These are phyloP conservation scores for Penicillium parvum DNA, from an alignment of 495 filamentous ascomycete species.

Conservation along the genomic window DNA sequence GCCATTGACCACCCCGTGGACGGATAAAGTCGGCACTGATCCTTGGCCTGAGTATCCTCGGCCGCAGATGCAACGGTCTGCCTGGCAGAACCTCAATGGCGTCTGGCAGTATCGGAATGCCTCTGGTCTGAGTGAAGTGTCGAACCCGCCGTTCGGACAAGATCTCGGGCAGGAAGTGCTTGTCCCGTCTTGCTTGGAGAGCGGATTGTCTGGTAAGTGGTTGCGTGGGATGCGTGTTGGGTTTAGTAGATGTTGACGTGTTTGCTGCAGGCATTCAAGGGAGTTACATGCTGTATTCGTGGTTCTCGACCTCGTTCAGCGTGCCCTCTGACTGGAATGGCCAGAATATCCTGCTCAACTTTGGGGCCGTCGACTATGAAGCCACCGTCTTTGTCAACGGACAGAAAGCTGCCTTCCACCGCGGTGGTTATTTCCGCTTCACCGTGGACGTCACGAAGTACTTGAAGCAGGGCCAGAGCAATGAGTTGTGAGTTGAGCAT, in stretches of 20 bases:
- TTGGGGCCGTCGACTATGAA: constrained; percentile 66
- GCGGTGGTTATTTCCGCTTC: constrained; percentile 61
- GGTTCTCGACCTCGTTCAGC: constrained; percentile 56
- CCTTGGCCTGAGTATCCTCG: constrained; percentile 68
- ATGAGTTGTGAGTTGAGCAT: constrained; percentile 46
- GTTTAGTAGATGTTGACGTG: constrained; percentile 2
- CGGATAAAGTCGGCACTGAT: constrained; percentile 53
- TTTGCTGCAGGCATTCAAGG: constrained; percentile 47
- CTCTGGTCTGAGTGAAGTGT: constrained; percentile 30
- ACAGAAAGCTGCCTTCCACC: constrained; percentile 46
- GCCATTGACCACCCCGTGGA: constrained; percentile 60
- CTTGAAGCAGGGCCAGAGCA: constrained; percentile 36
- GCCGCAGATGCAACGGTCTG: constrained; percentile 52
- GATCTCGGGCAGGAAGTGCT: constrained; percentile 47
- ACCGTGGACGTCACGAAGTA: constrained; percentile 53
- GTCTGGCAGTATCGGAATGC: constrained; percentile 61
- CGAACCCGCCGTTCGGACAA: constrained; percentile 38
- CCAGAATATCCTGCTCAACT: constrained; percentile 53
- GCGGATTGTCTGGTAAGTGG: constrained; percentile 44
- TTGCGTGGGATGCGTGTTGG: not conserved
- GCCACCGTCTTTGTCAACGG: constrained; percentile 63
- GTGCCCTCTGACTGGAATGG: constrained; percentile 46
- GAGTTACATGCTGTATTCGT: constrained; percentile 47
- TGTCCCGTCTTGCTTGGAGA: constrained; percentile 63
- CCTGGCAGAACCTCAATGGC: constrained; percentile 62